These are phyloP conservation scores for Pinus albicaulis DNA, from an alignment of 75 land plant genomes.

Conservation along the genomic window DNA sequence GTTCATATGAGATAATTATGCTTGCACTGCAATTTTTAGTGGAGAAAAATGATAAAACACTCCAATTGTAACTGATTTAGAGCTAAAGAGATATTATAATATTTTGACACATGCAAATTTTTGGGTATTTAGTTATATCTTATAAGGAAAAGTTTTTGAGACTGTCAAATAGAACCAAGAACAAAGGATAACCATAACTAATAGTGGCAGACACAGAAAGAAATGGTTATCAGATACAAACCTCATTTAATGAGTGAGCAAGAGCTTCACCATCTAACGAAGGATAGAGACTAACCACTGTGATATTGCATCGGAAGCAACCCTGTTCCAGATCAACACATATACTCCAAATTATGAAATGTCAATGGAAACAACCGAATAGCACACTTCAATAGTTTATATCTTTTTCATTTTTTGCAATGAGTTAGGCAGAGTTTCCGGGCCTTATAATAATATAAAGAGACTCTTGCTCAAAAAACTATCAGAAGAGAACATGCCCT, in stretches of 20 bases:
- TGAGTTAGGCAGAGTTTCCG: no score
- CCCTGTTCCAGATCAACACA: slow-evolving; percentile 35
- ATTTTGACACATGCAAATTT: not conserved
- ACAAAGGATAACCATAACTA: not conserved
- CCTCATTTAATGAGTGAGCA: slow-evolving; percentile 88
- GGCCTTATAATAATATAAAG: not conserved
- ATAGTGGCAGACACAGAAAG: not conserved
- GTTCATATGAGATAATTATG: not conserved
- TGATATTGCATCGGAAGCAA: slow-evolving; percentile 72
- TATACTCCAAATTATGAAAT: slow-evolving; percentile 1
- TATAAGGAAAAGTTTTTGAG: not conserved
- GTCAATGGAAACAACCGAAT: not conserved
- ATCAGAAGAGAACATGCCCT: not conserved
- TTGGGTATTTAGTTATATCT: not conserved
- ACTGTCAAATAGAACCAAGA: not conserved
- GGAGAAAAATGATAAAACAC: not conserved
- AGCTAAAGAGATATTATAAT: not conserved
- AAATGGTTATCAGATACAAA: slow-evolving; percentile 13
- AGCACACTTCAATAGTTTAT: not conserved
- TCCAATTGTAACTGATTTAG: not conserved
- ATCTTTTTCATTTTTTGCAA: no score
- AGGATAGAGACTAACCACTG: slow-evolving; percentile 91
- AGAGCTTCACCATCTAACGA: slow-evolving; percentile 94
- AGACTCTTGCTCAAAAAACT: not conserved
- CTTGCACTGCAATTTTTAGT: not conserved